Percentiles rank a stretch among this genome's conserved stretches.
phyloP scores from a whole-genome alignment of 805 yeast genomes.

The Phaffomyces thermotolerans region DNA sequence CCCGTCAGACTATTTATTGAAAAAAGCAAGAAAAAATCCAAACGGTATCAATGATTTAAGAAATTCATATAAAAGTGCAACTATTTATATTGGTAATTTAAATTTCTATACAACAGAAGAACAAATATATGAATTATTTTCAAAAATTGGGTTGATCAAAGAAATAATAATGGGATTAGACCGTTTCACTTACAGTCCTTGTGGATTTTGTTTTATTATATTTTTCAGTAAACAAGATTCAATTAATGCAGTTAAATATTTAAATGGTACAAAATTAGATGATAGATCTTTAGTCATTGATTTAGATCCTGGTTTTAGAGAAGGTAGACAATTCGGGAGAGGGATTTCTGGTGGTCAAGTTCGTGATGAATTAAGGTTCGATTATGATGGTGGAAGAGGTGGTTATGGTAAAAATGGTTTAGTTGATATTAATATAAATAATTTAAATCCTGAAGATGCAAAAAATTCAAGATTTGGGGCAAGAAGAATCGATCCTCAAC shows the following conservation, averaged over 20 bases:
- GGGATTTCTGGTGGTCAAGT: slow-evolving; percentile 92
- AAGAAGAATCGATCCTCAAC: slow-evolving; percentile 18
- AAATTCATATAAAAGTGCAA: slow-evolving; percentile 56
- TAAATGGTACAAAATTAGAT: slow-evolving; percentile 77
- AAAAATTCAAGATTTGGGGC: slow-evolving; percentile 23
- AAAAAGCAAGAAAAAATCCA: slow-evolving; percentile 46
- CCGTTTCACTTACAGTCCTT: slow-evolving; percentile 83
- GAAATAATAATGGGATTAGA: slow-evolving; percentile 93
- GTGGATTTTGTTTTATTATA: slow-evolving; percentile 93
- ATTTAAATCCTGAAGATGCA: slow-evolving; percentile 13
- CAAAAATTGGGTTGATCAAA: slow-evolving; percentile 64
- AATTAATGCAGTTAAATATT: slow-evolving; percentile 71
- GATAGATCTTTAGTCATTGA: slow-evolving; percentile 79
- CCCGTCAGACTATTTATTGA: slow-evolving; percentile 62
- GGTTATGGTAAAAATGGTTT: slow-evolving; percentile 29
- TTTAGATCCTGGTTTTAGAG: slow-evolving; percentile 91
- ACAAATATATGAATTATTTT: slow-evolving; percentile 81
- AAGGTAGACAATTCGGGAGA: slow-evolving; percentile 94
- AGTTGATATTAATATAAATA: slow-evolving; percentile 8
- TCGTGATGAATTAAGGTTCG: slow-evolving; percentile 54
- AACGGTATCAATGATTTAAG: slow-evolving; percentile 57
- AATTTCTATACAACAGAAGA: slow-evolving; percentile 92
- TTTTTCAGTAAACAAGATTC: slow-evolving; percentile 66
- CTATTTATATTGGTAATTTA: slow-evolving; percentile 87
- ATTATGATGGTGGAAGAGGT: slow-evolving; percentile 41